Evolutionary conservation across 1,139 yeast species (phyloP), one percentile per base, ranked within the genome.

Genomic region (Kodamaea derodonti): DNA sequence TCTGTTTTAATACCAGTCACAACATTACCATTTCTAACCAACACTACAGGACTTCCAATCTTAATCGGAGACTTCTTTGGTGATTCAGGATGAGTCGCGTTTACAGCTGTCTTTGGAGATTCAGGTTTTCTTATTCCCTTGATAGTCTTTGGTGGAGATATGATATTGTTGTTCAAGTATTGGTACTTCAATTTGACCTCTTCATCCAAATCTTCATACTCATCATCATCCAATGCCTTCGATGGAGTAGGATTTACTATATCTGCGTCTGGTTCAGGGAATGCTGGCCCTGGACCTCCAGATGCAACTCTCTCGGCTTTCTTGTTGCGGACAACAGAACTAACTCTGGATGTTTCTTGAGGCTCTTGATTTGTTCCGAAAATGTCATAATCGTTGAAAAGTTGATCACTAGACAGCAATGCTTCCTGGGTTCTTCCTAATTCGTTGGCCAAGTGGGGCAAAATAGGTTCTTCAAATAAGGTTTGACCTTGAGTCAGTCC

Each of bases 221-320:
- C 39, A 9, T 43, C 37, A 3, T 42, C 29, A 4, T 29, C 31
- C 8, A 25, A 14, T 11, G 43, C 44, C 33, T 41, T 47, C 23
- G 63, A 60, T 18, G 64, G 61, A 8, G 62, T 58, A 13, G 28
- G 14, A 14, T 25, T 42, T 6, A 58, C 42, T 31, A 63, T 49
- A 23, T 61, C 69, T 5, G 63, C 60, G 37, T 62, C 65, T 15
- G 70, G 69, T 31, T 65, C 69, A 3, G 69, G 69, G 43, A 62
- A 60, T 17, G 17, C 28, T n/a, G 28, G 12, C 6, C 26, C 26
- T n/a, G n/a, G n/a, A n/a, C n/a, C n/a, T 7, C 9, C 22, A 18
- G 22, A 18, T 7, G 12, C 26, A 24, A 12, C n/a, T 6, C 14
- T 8, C 2, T 29, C 43, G 24, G 39, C 42, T 41, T 36, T 18